A percentile compares a stretch with the other conserved stretches of the same genome.
These are phyloP conservation scores for Claviceps africana DNA, from an alignment of 2,329 filamentous ascomycete genomes.

Conservation along the genomic window DNA sequence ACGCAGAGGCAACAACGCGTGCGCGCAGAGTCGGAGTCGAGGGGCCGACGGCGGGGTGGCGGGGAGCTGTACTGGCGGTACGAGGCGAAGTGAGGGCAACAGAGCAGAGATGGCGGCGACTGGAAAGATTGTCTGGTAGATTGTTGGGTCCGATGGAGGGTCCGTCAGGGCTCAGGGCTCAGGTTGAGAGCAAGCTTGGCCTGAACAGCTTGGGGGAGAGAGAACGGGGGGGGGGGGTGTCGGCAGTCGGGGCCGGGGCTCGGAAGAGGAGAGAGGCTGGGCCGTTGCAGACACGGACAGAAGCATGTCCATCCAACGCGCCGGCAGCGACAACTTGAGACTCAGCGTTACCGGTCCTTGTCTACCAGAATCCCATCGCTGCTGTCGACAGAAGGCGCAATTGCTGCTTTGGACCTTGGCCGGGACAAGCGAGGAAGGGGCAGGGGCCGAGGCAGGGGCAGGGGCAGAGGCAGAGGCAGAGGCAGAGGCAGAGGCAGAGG, in stretches of 20 bases:
- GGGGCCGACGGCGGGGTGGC: neutral
- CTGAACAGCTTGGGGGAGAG: too few relatives aligned
- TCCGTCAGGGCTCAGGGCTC: conserved; percentile 7
- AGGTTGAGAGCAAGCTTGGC: conserved; percentile 4
- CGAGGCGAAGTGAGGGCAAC: neutral
- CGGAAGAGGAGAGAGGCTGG: neutral
- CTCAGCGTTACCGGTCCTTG: conserved; percentile 18
- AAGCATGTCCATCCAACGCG: conserved; percentile 15
- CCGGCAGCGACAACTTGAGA: conserved; percentile 9
- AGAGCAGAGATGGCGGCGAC: neutral
- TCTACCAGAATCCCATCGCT: conserved; percentile 8
- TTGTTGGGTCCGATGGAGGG: conserved; percentile 4
- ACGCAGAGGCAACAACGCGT: too few relatives aligned
- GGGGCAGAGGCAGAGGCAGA: too few relatives aligned
- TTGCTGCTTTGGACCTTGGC: conserved; percentile 10
- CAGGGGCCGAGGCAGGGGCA: too few relatives aligned
- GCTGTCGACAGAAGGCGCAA: conserved; percentile 12
- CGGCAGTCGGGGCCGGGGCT: conserved; percentile 7
- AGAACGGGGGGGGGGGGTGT: neutral
- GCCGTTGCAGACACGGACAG: conserved; percentile 14
- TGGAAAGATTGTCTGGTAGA: neutral
- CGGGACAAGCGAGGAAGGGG: conserved; percentile 3
- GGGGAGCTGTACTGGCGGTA: neutral
- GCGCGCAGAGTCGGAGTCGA: neutral
- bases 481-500: too few relatives aligned